Conservation (phyloP, 1,284 basidiomycete genomes). For the Crucibulum parvulum region DNA sequence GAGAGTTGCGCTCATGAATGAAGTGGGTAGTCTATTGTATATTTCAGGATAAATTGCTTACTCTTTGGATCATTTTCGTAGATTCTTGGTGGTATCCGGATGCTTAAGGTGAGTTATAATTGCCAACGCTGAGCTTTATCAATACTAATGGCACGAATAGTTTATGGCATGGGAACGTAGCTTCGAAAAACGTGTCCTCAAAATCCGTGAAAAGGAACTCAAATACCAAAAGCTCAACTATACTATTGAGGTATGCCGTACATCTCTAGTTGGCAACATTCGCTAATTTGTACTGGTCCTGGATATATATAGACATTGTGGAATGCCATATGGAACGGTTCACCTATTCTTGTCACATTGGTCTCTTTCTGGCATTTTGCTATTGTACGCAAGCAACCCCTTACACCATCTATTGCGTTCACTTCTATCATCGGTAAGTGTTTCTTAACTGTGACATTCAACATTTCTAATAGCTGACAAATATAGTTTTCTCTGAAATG, state of each 20-base stretch:
- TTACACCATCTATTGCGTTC: slow-evolving; percentile 90
- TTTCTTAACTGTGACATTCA: background rate
- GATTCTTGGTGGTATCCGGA: slow-evolving; percentile 89
- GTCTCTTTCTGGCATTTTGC: slow-evolving; percentile 88
- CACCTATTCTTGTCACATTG: slow-evolving; percentile 78
- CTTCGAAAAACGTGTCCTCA: slow-evolving; percentile 81
- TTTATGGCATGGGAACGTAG: slow-evolving; percentile 97
- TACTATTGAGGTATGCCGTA: slow-evolving; percentile 70
- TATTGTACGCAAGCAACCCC: slow-evolving; percentile 66
- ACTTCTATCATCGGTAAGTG: slow-evolving; percentile 63
- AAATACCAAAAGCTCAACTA: slow-evolving; percentile 88
- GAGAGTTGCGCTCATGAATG: slow-evolving; percentile 92
- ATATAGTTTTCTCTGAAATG: slow-evolving; percentile 85
- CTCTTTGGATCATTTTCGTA: slow-evolving; percentile 24
- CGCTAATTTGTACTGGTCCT: background rate
- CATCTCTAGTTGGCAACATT: background rate
- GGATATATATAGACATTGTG: slow-evolving; percentile 58
- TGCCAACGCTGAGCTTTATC: background rate
- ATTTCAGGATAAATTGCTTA: background rate
- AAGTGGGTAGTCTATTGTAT: slow-evolving; percentile 49
- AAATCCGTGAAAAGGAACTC: slow-evolving; percentile 81
- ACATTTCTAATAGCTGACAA: background rate
- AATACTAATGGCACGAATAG: slow-evolving; percentile 36
- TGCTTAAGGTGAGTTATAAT: slow-evolving; percentile 74
- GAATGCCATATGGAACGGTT: slow-evolving; percentile 83